Evolutionary conservation across 306 rosid genomes (phyloP), one percentile per base, ranked within the genome.

Genomic region (Sesbania bispinosa): DNA sequence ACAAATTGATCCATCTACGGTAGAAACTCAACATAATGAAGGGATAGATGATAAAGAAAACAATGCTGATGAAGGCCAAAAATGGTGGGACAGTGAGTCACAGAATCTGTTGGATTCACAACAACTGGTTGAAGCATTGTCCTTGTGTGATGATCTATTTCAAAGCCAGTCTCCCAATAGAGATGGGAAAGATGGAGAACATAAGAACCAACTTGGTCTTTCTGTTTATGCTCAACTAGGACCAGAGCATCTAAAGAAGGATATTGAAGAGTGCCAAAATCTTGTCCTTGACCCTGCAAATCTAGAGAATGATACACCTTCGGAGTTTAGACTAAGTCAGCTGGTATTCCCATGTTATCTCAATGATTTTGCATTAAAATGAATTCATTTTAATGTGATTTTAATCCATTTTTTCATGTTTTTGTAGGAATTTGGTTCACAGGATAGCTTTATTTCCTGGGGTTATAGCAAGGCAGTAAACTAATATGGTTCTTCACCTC

Each of bases 81-180:
- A 77, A 67, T 92, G 95, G 98, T 89, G 89, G 89, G 96, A 92
- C 15, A 87, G 92, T 35, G 95, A 88, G 82, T 89, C 98, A 10
- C 98, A 92, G 82, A 65, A 85, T 79, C 62, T 92, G 54, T 63
- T 92, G 74, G 80, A 83, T 79, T 89, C 96, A 1, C 98, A 92
- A 71, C 95, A 89, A 67, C 88, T 92, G 54, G 96, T 77, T 7
- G 98, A 92, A 64, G 95, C 84, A 39, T 61, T 92, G 71, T 61
- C 84, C 36, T 63, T 92, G 45, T 86, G 90, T 29, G 96, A 86
- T 20, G 98, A 92, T 74, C 71, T 92, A 11, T 76, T 92, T 60
- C 92, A 71, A 13, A 92, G 96, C 76, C 98, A 92, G 54, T 92
- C 98, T 73, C 96, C 96, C 15, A 15, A 11, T 41, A 80, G 89